Evolutionary conservation across 805 yeast species (phyloP).

Genomic region (Zygoascus biomembranicola): DNA sequence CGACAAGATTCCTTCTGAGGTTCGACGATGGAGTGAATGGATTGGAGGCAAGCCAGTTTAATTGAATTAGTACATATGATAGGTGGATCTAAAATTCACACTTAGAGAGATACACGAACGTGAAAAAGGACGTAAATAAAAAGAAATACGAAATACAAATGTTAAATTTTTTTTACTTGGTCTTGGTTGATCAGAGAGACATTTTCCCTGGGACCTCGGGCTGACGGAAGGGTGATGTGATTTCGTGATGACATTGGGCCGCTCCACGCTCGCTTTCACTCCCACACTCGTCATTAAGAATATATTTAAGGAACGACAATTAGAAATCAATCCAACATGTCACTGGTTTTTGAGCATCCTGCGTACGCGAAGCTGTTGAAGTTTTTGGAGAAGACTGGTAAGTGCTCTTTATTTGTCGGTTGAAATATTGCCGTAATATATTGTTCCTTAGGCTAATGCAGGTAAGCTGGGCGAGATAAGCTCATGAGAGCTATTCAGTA

Average conservation of each 20-base stretch:
- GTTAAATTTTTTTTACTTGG: too few species aligned
- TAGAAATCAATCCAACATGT: background rate
- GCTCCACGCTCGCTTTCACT: background rate
- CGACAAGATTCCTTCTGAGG: conserved; percentile 72
- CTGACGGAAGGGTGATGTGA: too few species aligned
- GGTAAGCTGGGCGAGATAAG: conserved; percentile 74
- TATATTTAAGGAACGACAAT: background rate
- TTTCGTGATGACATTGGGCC: too few species aligned
- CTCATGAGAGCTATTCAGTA: conserved; percentile 72
- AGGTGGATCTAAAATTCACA: too few species aligned
- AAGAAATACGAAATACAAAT: too few species aligned
- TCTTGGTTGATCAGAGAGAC: too few species aligned
- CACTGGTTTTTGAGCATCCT: conserved; percentile 58
- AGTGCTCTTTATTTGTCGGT: background rate
- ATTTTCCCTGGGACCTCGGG: too few species aligned
- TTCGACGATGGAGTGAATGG: conserved; percentile 93
- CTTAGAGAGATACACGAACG: too few species aligned
- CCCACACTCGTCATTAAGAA: background rate
- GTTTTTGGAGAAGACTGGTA: conserved; percentile 49
- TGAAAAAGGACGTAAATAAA: too few species aligned
- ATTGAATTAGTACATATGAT: background rate
- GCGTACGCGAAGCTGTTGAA: conserved; percentile 50
- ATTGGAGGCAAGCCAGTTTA: conserved; percentile 84
- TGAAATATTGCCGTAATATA: background rate
- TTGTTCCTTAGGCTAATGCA: conserved; percentile 40